Conservation (phyloP, 345 rosid species). For the Populus ilicifolia region DNA sequence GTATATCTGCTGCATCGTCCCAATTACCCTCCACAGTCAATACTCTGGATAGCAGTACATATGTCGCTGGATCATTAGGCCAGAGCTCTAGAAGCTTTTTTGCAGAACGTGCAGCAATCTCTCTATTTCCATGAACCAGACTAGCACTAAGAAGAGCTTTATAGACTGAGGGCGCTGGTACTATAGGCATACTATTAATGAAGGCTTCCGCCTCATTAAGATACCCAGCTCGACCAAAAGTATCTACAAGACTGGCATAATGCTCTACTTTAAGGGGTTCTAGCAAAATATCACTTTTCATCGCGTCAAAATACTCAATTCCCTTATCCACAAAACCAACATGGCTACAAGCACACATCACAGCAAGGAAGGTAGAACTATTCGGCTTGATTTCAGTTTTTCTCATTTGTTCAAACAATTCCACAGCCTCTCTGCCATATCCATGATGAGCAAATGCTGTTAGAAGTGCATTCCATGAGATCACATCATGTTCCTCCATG, state of each 20-base stretch:
- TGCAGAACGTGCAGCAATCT: slow-evolving; percentile 29
- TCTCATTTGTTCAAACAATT: slow-evolving; percentile 36
- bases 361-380: slow-evolving; percentile 34
- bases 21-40: slow-evolving; percentile 17
- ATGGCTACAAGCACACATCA: slow-evolving; percentile 39
- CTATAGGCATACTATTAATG: slow-evolving; percentile 20
- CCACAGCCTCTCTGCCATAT: slow-evolving; percentile 25
- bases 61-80: slow-evolving; percentile 37
- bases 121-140: slow-evolving; percentile 37
- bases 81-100: slow-evolving; percentile 30
- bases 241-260: slow-evolving; percentile 30
- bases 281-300: slow-evolving; percentile 10
- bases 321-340: slow-evolving; percentile 38
- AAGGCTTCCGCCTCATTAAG: slow-evolving; percentile 37
- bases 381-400: slow-evolving; percentile 27
- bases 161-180: slow-evolving; percentile 30
- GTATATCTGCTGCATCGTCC: slow-evolving; percentile 28
- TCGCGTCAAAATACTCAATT: slow-evolving; percentile 30
- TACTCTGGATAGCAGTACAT: slow-evolving; percentile 30
- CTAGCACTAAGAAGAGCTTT: slow-evolving; percentile 39
- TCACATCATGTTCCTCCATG: slow-evolving; percentile 27
- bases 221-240: slow-evolving; percentile 38
- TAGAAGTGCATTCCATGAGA: slow-evolving; percentile 42
- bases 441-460: slow-evolving; percentile 35
- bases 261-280: slow-evolving; percentile 33